Evolutionary conservation across 371 early-diverging fungal species (phyloP).

Genomic region (Mortierella sp.): DNA sequence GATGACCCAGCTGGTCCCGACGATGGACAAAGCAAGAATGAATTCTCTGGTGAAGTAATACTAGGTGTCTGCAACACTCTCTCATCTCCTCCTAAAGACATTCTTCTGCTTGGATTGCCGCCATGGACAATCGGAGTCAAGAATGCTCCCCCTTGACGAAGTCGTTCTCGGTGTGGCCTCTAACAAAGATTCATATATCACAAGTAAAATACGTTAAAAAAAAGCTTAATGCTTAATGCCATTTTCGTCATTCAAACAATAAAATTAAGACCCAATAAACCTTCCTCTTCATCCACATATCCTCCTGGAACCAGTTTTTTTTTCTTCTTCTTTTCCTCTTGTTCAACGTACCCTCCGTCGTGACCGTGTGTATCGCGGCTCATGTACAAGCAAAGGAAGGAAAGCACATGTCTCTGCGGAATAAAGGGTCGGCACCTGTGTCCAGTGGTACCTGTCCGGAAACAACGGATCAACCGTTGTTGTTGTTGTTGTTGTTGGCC

Average conservation of each 20-base stretch:
- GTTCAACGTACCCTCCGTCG: constrained; percentile 22
- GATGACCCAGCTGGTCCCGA: too few species aligned
- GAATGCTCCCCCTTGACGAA: not conserved
- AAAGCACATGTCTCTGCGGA: constrained; percentile 17
- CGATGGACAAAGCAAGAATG: not conserved
- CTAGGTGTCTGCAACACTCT: constrained; percentile 17
- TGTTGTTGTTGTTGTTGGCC: too few species aligned
- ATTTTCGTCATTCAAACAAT: too few species aligned
- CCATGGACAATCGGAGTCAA: constrained; percentile 10
- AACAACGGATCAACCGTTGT: too few species aligned
- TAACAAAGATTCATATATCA: not conserved
- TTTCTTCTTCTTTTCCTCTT: not conserved
- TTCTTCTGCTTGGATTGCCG: too few species aligned
- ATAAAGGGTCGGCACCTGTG: constrained; percentile 3
- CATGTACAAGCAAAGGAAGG: constrained; percentile 19
- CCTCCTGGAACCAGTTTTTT: too few species aligned
- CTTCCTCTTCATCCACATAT: too few species aligned
- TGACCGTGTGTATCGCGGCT: constrained; percentile 19
- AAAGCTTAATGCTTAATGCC: too few species aligned
- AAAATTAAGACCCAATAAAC: too few species aligned
- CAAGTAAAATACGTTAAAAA: too few species aligned
- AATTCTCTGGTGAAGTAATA: constrained; percentile 37
- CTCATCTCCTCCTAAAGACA: not conserved
- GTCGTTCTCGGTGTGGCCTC: constrained; percentile 7
- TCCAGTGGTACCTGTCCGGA: too few species aligned